These are phyloP conservation scores for Lentinus polychrous DNA, from an alignment of 1,284 basidiomycete genomes.

Conservation along the genomic window DNA sequence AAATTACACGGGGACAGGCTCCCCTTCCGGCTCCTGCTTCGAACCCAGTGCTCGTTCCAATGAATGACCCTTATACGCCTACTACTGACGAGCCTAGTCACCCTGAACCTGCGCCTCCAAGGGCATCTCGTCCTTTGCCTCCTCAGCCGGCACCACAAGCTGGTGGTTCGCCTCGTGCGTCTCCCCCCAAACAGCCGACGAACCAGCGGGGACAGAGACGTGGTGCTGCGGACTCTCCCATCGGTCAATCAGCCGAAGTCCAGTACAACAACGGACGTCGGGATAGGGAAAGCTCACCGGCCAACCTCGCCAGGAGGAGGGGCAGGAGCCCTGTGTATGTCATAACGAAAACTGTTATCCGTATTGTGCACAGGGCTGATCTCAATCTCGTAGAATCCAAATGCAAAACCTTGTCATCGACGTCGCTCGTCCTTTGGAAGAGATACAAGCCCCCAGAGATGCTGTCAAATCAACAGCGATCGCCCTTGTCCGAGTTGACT, in stretches of 20 bases:
- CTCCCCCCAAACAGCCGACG: slow-evolving; percentile 48
- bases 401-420: slow-evolving; percentile 66
- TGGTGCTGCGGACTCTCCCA: slow-evolving; percentile 24
- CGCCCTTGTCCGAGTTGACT: slow-evolving; percentile 74
- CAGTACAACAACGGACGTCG: slow-evolving; percentile 33
- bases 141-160: slow-evolving; percentile 43
- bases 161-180: slow-evolving; percentile 50
- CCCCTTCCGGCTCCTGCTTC: slow-evolving; percentile 25
- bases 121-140: slow-evolving; percentile 43
- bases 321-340: slow-evolving; percentile 52
- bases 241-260: slow-evolving; percentile 38
- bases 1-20: slow-evolving; percentile 45
- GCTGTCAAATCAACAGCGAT: slow-evolving; percentile 76
- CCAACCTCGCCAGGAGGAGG: slow-evolving; percentile 32
- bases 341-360: not conserved
- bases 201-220: slow-evolving; percentile 24
- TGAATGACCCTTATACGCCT: slow-evolving; percentile 37
- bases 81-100: slow-evolving; percentile 36
- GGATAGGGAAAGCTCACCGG: slow-evolving; percentile 66
- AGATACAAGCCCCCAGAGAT: slow-evolving; percentile 65
- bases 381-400: slow-evolving; percentile 12
- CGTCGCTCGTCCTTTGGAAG: slow-evolving; percentile 60
- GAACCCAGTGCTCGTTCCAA: slow-evolving; percentile 27
- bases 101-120: slow-evolving; percentile 36
- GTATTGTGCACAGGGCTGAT: slow-evolving; percentile 5